phyloP scores from a whole-genome alignment of 2,329 filamentous ascomycete species.

The Clonostachys sp. region DNA sequence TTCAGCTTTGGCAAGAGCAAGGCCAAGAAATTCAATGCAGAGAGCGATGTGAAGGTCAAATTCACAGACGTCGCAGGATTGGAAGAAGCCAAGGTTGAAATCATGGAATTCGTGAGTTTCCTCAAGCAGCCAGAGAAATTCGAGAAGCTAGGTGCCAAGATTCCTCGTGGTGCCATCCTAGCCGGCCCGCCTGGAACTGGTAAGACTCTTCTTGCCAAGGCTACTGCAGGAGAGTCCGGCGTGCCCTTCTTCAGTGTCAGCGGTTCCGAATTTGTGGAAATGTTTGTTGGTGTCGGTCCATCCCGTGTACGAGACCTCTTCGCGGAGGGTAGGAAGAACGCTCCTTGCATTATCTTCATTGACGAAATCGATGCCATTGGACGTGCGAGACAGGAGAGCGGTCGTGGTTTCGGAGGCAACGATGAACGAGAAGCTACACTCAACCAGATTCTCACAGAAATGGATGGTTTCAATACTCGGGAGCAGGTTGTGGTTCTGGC shows the following conservation, averaged over 20 bases:
- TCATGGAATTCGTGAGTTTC: conserved; percentile 99
- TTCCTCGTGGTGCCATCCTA: conserved; percentile 91
- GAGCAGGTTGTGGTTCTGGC: conserved; percentile 96
- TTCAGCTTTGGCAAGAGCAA: conserved; percentile 96
- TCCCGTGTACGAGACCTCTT: conserved; percentile 95
- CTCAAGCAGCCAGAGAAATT: conserved; percentile 90
- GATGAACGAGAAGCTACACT: conserved; percentile 96
- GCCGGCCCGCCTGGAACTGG: conserved; percentile 97
- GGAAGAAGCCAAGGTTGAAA: conserved; percentile 96
- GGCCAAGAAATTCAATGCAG: conserved; percentile 96
- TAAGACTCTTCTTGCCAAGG: conserved; percentile 96
- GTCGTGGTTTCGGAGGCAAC: conserved; percentile 73
- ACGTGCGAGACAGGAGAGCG: conserved; percentile 78
- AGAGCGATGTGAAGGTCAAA: conserved; percentile 93
- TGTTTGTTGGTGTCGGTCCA: conserved; percentile 98
- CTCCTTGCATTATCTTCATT: conserved; percentile 98
- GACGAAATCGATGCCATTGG: conserved; percentile 99
- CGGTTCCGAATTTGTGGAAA: conserved; percentile 98
- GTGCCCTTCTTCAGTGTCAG: conserved; percentile 98
- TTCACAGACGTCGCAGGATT: conserved; percentile 96
- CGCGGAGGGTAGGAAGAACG: conserved; percentile 88
- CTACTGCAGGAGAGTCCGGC: conserved; percentile 91
- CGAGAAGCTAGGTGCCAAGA: conserved; percentile 93
- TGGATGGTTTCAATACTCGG: conserved; percentile 97
- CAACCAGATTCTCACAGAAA: conserved; percentile 97